Conservation (phyloP, 495 filamentous ascomycete genomes). For the Apodospora peruviana region DNA sequence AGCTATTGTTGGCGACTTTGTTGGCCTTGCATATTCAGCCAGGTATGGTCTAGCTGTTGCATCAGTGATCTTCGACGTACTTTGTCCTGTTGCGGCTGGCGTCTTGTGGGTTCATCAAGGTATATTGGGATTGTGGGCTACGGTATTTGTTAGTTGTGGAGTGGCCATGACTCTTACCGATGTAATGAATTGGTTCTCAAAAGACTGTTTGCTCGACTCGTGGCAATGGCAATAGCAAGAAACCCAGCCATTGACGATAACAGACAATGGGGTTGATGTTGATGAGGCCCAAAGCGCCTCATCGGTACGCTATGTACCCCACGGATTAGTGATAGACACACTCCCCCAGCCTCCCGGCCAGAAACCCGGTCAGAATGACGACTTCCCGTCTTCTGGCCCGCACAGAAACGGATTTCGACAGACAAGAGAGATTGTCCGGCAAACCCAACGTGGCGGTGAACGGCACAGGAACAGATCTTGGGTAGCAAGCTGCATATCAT, state of each 20-base stretch:
- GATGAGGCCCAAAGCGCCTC: constrained; percentile 17
- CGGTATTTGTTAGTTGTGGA: neutral
- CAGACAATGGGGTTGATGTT: constrained; percentile 6
- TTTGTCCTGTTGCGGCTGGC: too few species aligned
- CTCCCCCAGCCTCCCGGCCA: constrained; percentile 7
- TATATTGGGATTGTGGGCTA: too few species aligned
- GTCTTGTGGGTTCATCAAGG: too few species aligned
- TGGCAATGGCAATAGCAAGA: too few species aligned
- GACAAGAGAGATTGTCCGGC: constrained; percentile 19
- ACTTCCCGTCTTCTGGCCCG: constrained; percentile 19
- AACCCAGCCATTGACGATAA: too few species aligned
- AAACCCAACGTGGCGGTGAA: constrained; percentile 34
- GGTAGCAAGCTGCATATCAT: constrained; percentile 32
- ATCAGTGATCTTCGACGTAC: too few species aligned
- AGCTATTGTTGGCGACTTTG: constrained; percentile 21
- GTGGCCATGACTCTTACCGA: constrained; percentile 10
- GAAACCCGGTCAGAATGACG: constrained; percentile 20
- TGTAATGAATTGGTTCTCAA: constrained; percentile 5
- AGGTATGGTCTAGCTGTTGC: constrained; percentile 11
- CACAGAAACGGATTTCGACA: constrained; percentile 15
- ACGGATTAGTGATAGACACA: constrained; percentile 16
- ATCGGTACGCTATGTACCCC: constrained; percentile 17
- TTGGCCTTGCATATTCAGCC: constrained; percentile 37
- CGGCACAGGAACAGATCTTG: constrained; percentile 27
- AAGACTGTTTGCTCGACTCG: too few species aligned